Base-by-base conservation (phyloP, 1,139 yeast genomes). In the Zygoascus meyerae region DNA sequence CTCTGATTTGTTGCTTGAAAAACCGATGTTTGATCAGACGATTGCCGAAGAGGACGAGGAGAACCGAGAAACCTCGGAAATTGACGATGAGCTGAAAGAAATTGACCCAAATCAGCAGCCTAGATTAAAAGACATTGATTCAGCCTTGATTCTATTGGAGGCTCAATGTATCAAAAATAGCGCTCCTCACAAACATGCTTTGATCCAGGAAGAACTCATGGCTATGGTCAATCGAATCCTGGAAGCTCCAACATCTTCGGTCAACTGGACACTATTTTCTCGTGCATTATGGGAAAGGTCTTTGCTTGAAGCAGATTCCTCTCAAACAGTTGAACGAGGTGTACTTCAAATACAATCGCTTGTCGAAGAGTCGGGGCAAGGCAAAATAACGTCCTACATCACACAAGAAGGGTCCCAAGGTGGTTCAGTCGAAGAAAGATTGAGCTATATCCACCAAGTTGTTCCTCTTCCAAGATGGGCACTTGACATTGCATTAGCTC, bases 251-350 rank as follows among this genome's bases (percentile, higher is more conserved):
- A 58, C 67, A 3, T 66, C 69, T 1, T 59, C 70, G 2, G 75
- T 77, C 28, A 84, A 86, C 64, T 89, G 97, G 95, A 69, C 86
- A 1, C 65, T 92, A 3, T 87, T 82, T 59, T 79, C 94, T 3
- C 73, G 94, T 54, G 87, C 95, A 0, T 70, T 94, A 46, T 90
- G 97, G 96, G 86, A 84, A 58, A 76, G 98, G 62, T 86, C 96
- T 10, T 58, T 86, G 14, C 70, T 90, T 38, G 98, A 94, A 64
- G 78, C 95, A 0, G 74, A 74, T 40, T 83, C 81, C 53, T 81
- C 95, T 2, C 81, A 86, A 61, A 90, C 97, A 1, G 82, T 90
- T 17, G 98, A 94, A 66, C 77, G 98, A 64, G 97, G 97, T 46
- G 81, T 90, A 11, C 71, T 92, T 46, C 98, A 94, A 66, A 82